These are phyloP conservation scores for Eucalyptus decipiens DNA, from an alignment of 345 rosid species.

Conservation along the genomic window DNA sequence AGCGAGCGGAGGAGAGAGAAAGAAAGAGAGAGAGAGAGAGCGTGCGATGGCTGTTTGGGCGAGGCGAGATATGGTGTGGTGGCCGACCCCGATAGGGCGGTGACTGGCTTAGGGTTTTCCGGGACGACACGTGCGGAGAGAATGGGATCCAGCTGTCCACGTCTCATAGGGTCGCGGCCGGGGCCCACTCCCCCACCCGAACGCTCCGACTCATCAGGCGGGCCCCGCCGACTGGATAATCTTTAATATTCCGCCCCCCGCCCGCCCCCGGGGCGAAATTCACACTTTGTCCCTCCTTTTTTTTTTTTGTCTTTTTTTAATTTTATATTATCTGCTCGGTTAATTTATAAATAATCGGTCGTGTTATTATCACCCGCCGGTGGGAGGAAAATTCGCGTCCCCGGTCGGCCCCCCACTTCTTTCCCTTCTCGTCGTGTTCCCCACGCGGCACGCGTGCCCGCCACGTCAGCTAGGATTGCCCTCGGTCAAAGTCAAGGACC, in stretches of 20 bases:
- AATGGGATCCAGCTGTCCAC: conserved; percentile 50
- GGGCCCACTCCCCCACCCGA: neutral
- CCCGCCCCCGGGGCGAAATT: neutral
- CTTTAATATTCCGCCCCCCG: neutral
- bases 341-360: neutral
- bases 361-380: neutral
- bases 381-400: neutral
- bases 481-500: neutral
- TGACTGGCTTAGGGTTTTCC: conserved; percentile 63
- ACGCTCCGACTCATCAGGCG: neutral
- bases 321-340: neutral
- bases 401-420: neutral
- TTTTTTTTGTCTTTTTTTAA: too few species aligned
- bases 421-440: neutral
- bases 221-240: neutral
- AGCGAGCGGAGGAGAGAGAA: neutral
- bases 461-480: neutral
- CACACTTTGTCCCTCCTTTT: neutral
- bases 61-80: neutral
- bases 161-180: conserved; percentile 34
- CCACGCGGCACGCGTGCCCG: neutral
- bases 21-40: neutral
- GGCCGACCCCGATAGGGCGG: conserved; percentile 5
- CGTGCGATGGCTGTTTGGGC: neutral
- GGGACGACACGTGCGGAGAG: conserved; percentile 47